Percentiles rank a stretch among this genome's conserved stretches.
Conservation (phyloP, 495 filamentous ascomycete species). For the Hypoxylon perforatum region DNA sequence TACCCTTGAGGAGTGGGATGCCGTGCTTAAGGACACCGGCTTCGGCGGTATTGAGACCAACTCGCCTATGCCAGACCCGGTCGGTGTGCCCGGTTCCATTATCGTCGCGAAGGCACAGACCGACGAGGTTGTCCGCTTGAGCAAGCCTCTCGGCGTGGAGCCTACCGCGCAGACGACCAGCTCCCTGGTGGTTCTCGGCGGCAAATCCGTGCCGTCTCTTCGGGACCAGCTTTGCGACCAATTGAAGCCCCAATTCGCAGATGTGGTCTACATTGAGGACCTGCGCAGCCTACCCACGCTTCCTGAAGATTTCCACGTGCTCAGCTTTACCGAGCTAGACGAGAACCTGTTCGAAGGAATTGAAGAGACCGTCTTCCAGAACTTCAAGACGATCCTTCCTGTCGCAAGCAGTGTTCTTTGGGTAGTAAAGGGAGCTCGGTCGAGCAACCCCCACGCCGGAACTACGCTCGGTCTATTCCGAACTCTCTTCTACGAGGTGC, state of each 20-base stretch:
- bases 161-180: neutral
- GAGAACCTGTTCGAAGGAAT: neutral
- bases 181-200: neutral
- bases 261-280: neutral
- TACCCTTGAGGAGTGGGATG: constrained; percentile 50
- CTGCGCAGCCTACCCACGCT: neutral
- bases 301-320: neutral
- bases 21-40: constrained; percentile 44
- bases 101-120: constrained; percentile 59
- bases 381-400: constrained; percentile 2
- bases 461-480: constrained; percentile 6
- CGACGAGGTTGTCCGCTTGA: constrained; percentile 18
- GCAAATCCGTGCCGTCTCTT: neutral
- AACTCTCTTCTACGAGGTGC: neutral
- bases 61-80: constrained; percentile 30
- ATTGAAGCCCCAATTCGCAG: neutral
- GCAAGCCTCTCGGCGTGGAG: constrained; percentile 23
- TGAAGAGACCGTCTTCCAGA: neutral
- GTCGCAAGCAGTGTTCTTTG: constrained; percentile 1
- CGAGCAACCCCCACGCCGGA: neutral
- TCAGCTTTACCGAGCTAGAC: neutral
- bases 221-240: neutral
- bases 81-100: constrained; percentile 49
- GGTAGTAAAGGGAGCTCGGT: neutral
- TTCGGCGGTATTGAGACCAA: constrained; percentile 60